phyloP scores from a whole-genome alignment of 2,329 filamentous ascomycete species.

The Ilyonectria destructans region DNA sequence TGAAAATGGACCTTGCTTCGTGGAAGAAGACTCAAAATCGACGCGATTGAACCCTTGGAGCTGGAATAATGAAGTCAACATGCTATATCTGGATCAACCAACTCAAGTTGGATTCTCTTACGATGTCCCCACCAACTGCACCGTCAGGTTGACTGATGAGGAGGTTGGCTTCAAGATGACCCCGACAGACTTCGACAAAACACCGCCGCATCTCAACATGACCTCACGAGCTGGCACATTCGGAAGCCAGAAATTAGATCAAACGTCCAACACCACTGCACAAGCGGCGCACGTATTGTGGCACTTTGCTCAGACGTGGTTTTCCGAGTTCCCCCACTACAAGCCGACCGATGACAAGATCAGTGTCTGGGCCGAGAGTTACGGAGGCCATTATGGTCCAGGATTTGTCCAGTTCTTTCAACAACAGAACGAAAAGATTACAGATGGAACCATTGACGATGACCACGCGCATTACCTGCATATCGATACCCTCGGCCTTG shows the following conservation, averaged over 20 bases:
- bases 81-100: conserved; percentile 74
- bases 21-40: conserved; percentile 65
- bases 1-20: conserved; percentile 66
- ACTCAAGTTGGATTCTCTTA: conserved; percentile 79
- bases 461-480: conserved; percentile 66
- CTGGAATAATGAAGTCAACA: conserved; percentile 71
- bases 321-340: conserved; percentile 72
- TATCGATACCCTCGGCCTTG: conserved; percentile 76
- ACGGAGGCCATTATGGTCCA: conserved; percentile 80
- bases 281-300: conserved; percentile 72
- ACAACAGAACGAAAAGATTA: conserved; percentile 72
- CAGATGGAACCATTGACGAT: conserved; percentile 48
- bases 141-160: conserved; percentile 65
- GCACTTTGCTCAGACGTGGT: conserved; percentile 77
- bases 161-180: conserved; percentile 66
- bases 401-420: conserved; percentile 73
- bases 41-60: conserved; percentile 73
- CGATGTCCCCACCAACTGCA: conserved; percentile 76
- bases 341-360: conserved; percentile 70
- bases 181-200: conserved; percentile 56
- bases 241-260: conserved; percentile 49
- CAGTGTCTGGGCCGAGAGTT: conserved; percentile 79
- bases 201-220: conserved; percentile 55
- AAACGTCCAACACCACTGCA: conserved; percentile 65
- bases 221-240: conserved; percentile 56